A percentile compares a stretch with the other conserved stretches of the same genome.
phyloP scores from a whole-genome alignment of 163 green algal genomes.

The Chloromonas sp. region DNA sequence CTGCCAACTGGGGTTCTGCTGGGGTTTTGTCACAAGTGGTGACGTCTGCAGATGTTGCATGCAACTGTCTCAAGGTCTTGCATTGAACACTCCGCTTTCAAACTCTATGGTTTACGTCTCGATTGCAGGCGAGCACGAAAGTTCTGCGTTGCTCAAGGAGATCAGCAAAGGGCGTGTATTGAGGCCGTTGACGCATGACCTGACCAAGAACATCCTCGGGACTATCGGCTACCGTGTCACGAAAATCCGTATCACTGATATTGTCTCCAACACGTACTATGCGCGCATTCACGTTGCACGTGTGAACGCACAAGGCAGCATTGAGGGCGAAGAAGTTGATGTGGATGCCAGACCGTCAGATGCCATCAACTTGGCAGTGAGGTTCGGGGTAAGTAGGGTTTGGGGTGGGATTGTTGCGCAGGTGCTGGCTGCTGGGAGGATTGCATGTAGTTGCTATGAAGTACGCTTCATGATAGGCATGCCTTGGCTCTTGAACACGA shows the following conservation, averaged over 20 bases:
- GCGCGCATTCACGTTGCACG: slow-evolving; percentile 32
- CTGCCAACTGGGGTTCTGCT: neutral
- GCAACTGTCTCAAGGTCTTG: too few species aligned
- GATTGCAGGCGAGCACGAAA: slow-evolving; percentile 35
- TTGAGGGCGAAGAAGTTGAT: slow-evolving; percentile 32
- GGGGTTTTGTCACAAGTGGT: neutral
- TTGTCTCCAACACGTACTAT: slow-evolving; percentile 52
- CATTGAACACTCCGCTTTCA: too few species aligned
- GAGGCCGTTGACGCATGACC: slow-evolving; percentile 28
- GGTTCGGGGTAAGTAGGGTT: slow-evolving; percentile 23
- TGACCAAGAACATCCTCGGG: slow-evolving; percentile 29
- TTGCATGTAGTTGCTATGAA: too few species aligned
- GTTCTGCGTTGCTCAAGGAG: slow-evolving; percentile 42
- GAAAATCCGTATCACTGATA: slow-evolving; percentile 44
- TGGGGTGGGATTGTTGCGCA: neutral
- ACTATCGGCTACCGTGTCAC: slow-evolving; percentile 24
- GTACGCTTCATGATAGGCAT: too few species aligned
- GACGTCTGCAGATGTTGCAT: too few species aligned
- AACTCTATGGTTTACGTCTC: too few species aligned
- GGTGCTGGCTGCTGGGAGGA: too few species aligned
- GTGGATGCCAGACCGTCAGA: slow-evolving; percentile 43
- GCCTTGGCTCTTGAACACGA: too few species aligned
- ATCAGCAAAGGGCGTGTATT: slow-evolving; percentile 37
- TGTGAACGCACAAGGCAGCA: slow-evolving; percentile 11
- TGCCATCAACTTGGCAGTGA: slow-evolving; percentile 47